These are phyloP conservation scores for Tulasnella sp. DNA, from an alignment of 768 basidiomycete genomes.

Conservation along the genomic window DNA sequence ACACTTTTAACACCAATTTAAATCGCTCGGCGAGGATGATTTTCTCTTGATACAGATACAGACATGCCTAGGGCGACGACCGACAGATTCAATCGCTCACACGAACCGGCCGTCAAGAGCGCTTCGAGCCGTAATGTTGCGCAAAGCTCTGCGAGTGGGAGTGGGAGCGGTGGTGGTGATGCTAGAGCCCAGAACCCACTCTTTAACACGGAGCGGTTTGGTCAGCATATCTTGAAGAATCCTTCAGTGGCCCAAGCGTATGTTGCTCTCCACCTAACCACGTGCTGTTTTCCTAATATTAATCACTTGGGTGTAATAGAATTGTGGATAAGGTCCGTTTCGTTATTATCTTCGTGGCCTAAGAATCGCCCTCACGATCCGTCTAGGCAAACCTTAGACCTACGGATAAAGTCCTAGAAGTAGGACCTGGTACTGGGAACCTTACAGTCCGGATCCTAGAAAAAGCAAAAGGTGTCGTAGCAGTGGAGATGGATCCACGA, in stretches of 20 bases:
- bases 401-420: conserved; percentile 93
- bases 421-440: conserved; percentile 96
- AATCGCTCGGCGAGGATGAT: too few species aligned
- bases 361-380: not conserved
- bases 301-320: conserved; percentile 24
- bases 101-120: conserved; percentile 48
- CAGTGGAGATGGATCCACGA: conserved; percentile 95
- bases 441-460: conserved; percentile 88
- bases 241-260: conserved; percentile 84
- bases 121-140: conserved; percentile 36
- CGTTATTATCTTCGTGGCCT: not conserved
- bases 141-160: conserved; percentile 18
- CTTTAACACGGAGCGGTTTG: conserved; percentile 90
- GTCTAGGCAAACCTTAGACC: conserved; percentile 77
- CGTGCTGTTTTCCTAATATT: not conserved
- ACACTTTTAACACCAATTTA: not conserved
- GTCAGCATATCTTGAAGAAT: conserved; percentile 97
- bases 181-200: conserved; percentile 55
- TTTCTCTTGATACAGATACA: not conserved
- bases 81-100: conserved; percentile 58
- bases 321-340: conserved; percentile 50
- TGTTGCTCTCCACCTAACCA: conserved; percentile 25
- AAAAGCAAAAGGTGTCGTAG: conserved; percentile 84
- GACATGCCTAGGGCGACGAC: conserved; percentile 72
- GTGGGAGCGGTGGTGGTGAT: not conserved